Evolutionary conservation across 495 filamentous ascomycete genomes (phyloP), one percentile per base, ranked within the genome.

Genomic region (Articulospora tetracladia): DNA sequence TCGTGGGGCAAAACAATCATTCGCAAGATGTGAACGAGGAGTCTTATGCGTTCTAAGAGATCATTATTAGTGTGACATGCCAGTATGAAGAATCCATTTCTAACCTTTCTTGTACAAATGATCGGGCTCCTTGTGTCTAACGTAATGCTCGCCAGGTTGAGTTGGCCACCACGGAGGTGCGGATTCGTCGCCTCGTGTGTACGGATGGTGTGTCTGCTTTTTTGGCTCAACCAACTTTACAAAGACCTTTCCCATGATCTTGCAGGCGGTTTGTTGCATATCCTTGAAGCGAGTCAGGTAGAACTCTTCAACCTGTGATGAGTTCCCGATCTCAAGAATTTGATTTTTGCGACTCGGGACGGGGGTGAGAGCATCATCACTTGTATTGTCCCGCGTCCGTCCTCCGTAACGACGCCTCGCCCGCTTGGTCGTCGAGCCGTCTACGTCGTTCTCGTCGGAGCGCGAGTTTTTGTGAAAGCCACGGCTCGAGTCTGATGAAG

Each of bases 191-290:
- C 86, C 80, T 19, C 83, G 79, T 24, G 88, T 92, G 70, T 97
- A 97, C 0, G 93, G 93, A 63, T 89, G 85, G 47, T 80, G 86
- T 0, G 86, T 85, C 68, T 96, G 91, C 70, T 97, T 97, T 61
- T 89, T 90, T 0, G 92, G 89, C 53, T 92, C 89, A 2, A 96
- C 86, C 17, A 85, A 79, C 66, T 89, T 92, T 64, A 96, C 87
- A 73, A 91, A 93, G 3, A 81, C 86, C 70, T 93, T 95, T 10
- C 83, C 83, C 30, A 95, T 83, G 19, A 82, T 72, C 65, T 90
- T 89, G 72, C 87, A 88, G 51, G 86, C 83, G 7, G 83, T 79
- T 67, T 95, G 91, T 66, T 93, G 89, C 54, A 91, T 75, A 27
- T 78, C 78, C 56, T 82, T 81, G 61, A 93, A 86, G 0, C 83